phyloP scores from a whole-genome alignment of 1,284 basidiomycete species.

The Cystobasidiaceae sp. region DNA sequence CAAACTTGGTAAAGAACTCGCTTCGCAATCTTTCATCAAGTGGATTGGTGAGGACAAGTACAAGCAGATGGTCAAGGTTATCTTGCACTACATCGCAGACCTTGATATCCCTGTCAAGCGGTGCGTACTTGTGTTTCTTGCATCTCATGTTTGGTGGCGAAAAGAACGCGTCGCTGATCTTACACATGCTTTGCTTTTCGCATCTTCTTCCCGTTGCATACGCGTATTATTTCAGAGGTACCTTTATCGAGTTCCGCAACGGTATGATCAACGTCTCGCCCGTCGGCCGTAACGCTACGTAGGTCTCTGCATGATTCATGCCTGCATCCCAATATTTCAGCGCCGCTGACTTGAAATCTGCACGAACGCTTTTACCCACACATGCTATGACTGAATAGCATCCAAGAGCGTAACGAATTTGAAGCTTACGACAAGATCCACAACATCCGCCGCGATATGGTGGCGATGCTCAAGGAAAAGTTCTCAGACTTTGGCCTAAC shows the following conservation, averaged over 20 bases:
- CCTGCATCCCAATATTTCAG: neutral
- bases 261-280: constrained; percentile 98
- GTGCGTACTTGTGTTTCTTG: no score
- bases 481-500: constrained; percentile 83
- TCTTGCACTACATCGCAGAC: constrained; percentile 86
- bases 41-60: constrained; percentile 89
- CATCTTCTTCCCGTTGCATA: constrained; percentile 79
- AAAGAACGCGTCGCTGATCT: constrained; percentile 83
- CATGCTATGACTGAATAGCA: constrained; percentile 49
- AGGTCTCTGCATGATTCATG: constrained; percentile 43
- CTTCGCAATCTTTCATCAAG: constrained; percentile 81
- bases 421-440: constrained; percentile 75
- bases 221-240: constrained; percentile 58
- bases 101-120: constrained; percentile 91
- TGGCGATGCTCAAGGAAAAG: constrained; percentile 71
- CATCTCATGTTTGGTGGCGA: neutral
- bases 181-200: constrained; percentile 68
- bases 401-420: constrained; percentile 73
- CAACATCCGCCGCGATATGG: constrained; percentile 67
- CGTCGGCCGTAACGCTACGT: constrained; percentile 93
- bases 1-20: constrained; percentile 69
- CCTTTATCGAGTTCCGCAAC: constrained; percentile 91
- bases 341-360: neutral
- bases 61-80: constrained; percentile 87
- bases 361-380: neutral